Base-by-base conservation (phyloP, 257 asterid species). In the Solanum lycopersicoides region DNA sequence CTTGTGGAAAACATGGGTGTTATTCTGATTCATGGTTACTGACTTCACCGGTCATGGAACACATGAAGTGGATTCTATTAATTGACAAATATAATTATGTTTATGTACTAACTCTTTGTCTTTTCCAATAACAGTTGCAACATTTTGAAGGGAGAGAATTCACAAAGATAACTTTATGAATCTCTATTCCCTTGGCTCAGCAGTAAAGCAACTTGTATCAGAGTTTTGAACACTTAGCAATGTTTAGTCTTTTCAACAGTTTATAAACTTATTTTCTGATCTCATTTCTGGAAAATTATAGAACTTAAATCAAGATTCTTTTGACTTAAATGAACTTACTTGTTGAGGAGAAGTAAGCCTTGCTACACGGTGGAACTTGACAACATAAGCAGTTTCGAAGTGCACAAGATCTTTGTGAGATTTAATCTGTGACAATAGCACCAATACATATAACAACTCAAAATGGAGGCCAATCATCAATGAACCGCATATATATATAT, bases 381-480 rank as follows among this genome's bases (percentile, higher is more conserved):
- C 99, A 88, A 97, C 99, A 77, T 97, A 97, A 79, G 99, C 97
- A 89, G 99, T 97, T 96, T 97, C 98, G 84, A 96, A 95, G 93
- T 97, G 99, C 91, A 92, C 89, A 47, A 97, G 97, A 96, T 97
- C 99, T 85, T 94, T 95, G 91, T 97, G 99, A 23, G 98, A 89
- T 92, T 95, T 95, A 87, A 97, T 95, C 99, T 96, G 94, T 75
- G 84, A 11, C 65, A 91, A 88, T 63, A 80, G 80, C 68, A 89
- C 84, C 87, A 91, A 34, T 80, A 12, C 68, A 80, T 47, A 41
- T 47, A 28, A 76, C 76, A 66, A 47, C 12, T 69, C 45, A 37
- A 84, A 82, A 71, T 68, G 32, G 39, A 47, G 65, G 21, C 83
- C 39, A 76, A 10, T 35, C 34, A 65, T 84, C 39, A 76, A 10